Base-by-base conservation (phyloP, 2,329 filamentous ascomycete species). In the Pseudogymnoascus pannorum region DNA sequence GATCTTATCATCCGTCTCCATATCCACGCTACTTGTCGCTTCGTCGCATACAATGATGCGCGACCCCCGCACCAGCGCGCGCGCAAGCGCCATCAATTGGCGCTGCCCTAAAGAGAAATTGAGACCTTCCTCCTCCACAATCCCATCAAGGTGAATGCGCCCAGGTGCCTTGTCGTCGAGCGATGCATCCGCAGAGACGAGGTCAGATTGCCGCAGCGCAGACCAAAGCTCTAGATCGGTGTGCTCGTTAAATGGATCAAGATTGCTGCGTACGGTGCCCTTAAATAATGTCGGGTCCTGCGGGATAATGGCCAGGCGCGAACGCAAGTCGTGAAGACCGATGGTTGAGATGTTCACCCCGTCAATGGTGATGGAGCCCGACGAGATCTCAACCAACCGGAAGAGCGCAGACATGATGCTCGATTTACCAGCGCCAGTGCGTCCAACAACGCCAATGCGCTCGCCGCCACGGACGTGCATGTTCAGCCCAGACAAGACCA, bases 11-110 rank as follows among this genome's bases (percentile, higher is more conserved):
- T 99, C 94, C 2, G 93, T 97, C 72, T 97, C 93, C 79, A 97
- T 94, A 74, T 97, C 93, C 6, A 97, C 92, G 0, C 85, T 89
- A 1, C 87, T 91, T 0, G 94, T 99, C 1, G 94, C 94, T 75
- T 99, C 94, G 77, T 99, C 94, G 74, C 93, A 97, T 58, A 99
- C 87, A 68, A 97, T 97, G 75, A 97, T 97, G 68, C 89, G 91
- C 0, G 87, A 89, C 44, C 87, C 86, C 36, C 93, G 87, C 4
- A 97, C 93, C 2, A 99, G 83, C 0, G 94, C 94, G 0, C 94
- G 87, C 0, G 92, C 92, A 1, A 99, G 81, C 1, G 94, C 94
- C 89, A 97, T 96, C 57, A 97, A 84, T 75, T 97, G 94, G 2
- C 94, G 86, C 76, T 97, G 93, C 5, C 93, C 93, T 8, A 97